phyloP scores from a whole-genome alignment of 345 rosid genomes.

The Linum usitatissimum region DNA sequence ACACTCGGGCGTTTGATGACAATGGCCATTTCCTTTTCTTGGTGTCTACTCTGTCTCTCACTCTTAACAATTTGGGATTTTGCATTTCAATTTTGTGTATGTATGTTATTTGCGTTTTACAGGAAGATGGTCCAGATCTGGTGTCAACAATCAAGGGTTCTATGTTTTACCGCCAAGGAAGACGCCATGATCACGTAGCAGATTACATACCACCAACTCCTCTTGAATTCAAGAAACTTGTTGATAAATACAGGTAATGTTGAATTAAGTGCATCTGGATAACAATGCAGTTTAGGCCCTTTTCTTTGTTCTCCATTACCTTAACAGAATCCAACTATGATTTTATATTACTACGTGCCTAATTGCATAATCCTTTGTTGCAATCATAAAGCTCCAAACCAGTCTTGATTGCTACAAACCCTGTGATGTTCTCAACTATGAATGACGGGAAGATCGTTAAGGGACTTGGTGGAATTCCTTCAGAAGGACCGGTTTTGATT shows the following conservation, averaged over 20 bases:
- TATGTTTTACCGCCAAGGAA: conserved; percentile 47
- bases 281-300: too few species aligned
- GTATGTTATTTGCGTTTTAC: conserved; percentile 7
- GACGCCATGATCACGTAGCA: conserved; percentile 31
- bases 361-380: neutral
- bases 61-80: neutral
- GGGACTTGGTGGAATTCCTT: conserved; percentile 47
- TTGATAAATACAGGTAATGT: conserved; percentile 20
- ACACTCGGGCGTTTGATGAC: conserved; percentile 41
- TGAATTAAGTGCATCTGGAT: too few species aligned
- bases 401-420: conserved; percentile 8
- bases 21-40: conserved; percentile 70
- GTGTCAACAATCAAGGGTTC: conserved; percentile 26
- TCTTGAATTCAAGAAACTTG: conserved; percentile 30
- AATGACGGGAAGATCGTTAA: conserved; percentile 40
- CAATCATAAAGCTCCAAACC: conserved; percentile 8
- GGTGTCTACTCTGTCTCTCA: conserved; percentile 35
- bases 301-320: too few species aligned
- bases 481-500: conserved; percentile 43
- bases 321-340: too few species aligned
- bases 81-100: neutral
- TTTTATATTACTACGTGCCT: too few species aligned
- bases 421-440: conserved; percentile 42
- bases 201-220: conserved; percentile 56
- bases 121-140: conserved; percentile 61